phyloP scores from a whole-genome alignment of 2,329 filamentous ascomycete species.

The Alternaria incomplexa region DNA sequence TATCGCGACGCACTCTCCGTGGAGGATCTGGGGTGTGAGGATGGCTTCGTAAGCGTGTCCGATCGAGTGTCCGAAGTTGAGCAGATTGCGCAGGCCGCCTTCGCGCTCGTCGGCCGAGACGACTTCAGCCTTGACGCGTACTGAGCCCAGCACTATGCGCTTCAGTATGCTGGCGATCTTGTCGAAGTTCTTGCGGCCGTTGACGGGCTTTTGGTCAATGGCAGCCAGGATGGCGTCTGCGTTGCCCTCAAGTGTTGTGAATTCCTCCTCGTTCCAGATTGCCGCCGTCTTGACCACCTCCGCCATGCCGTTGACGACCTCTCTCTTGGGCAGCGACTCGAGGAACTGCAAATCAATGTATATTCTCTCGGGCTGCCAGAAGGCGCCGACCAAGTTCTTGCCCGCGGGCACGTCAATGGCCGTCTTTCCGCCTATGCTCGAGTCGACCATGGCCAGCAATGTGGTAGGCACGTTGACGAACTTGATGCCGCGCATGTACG shows the following conservation, averaged over 20 bases:
- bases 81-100: constrained; percentile 87
- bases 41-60: constrained; percentile 97
- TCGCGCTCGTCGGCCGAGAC: constrained; percentile 95
- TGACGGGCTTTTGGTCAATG: constrained; percentile 66
- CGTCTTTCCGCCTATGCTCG: constrained; percentile 97
- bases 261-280: constrained; percentile 91
- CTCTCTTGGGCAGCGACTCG: constrained; percentile 84
- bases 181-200: constrained; percentile 66
- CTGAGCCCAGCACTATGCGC: constrained; percentile 81
- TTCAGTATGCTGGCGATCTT: constrained; percentile 65
- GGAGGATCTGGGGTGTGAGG: constrained; percentile 90
- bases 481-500: constrained; percentile 96
- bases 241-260: constrained; percentile 81
- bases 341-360: constrained; percentile 94
- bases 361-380: constrained; percentile 94
- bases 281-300: constrained; percentile 98
- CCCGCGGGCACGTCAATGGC: constrained; percentile 95
- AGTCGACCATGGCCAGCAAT: constrained; percentile 95
- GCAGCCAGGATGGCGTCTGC: constrained; percentile 77
- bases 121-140: constrained; percentile 91
- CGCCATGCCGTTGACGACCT: constrained; percentile 99
- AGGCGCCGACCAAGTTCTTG: constrained; percentile 94
- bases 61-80: constrained; percentile 98
- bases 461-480: constrained; percentile 98
- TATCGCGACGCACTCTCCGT: constrained; percentile 94